Evolutionary conservation across 176 grass and related monocot species (phyloP), one percentile per base, ranked within the genome.

Genomic region (Musa itinerans): DNA sequence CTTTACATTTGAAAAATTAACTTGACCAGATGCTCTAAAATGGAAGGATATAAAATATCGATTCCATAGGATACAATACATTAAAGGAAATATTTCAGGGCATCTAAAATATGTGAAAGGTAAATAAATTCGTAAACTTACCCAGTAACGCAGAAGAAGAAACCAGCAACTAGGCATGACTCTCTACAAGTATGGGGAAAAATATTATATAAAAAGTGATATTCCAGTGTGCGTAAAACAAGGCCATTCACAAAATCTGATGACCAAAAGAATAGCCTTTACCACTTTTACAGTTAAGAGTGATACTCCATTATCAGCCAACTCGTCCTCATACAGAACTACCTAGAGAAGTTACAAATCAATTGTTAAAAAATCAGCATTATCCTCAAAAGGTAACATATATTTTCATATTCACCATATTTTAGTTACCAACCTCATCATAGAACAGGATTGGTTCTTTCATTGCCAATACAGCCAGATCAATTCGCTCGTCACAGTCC

Each of bases 81-180:
- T 61, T n/a, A 19, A 59, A 20, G 1, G 57, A 20, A 61, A 57
- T 19, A 17, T 67, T 67, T 3, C 5, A 68, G 12, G 12, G 9
- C 65, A 34, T 17, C 65, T 34, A 68, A 5, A 61, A 14, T 34
- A 68, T 34, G 3, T 29, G 2, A 20, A 72, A 72, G 3, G 6
- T 20, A 22, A 22, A 52, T 53, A 11, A 70, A 16, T 4, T 52
- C 2, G 15, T 23, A 12, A 81, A 65, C 81, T 78, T 85, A 98
- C 94, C 94, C 94, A 98, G 63, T 83, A 87, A 58, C 88, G 90
- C 72, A 93, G 65, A 43, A 98, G 87, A 76, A 98, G 78, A 86
- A 98, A 98, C 94, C 90, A 98, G 82, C 86, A 89, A 26, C 84
- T 91, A 50, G 88, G 90, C 94, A 98, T 98, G 76, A 98, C 94